Evolutionary conservation across 2,329 filamentous ascomycete species (phyloP), one percentile per base, ranked within the genome.

Genomic region (Aureobasidium sp.): DNA sequence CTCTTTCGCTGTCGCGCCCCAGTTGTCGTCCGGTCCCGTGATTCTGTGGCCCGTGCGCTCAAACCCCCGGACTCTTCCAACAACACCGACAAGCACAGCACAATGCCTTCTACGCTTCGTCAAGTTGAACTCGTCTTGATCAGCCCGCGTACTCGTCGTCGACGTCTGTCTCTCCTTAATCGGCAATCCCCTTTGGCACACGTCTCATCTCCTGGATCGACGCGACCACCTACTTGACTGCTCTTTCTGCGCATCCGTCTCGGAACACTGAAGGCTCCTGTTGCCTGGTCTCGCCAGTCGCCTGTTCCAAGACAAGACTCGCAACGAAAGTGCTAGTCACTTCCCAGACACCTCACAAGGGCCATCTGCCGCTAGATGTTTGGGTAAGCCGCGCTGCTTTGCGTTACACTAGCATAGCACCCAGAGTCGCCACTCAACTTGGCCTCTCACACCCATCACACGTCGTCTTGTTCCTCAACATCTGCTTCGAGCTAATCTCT

Each of bases 381-480:
- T 61, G 59, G 59, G 59, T 61, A 52, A 53, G 59, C 56, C 44
- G 19, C 17, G 56, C 27, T 59, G 56, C 56, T 59, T 40, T 37
- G 56, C 56, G 14, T 47, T 40, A 35, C 56, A 59, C 29, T 59
- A 59, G 56, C 56, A 59, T 49, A 48, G 42, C 56, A 59, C n/a
- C 7, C 15, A 17, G 39, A 61, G 47, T 61, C 24, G 60, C 49
- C 39, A 54, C 49, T 53, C 49, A 53, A 53, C 49, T 56, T 68
- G 65, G 60, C 64, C 63, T 53, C 45, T 60, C 60, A 48, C 65
- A 54, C 58, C 65, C 61, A 60, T 57, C 57, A 63, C 62, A 64
- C 63, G 50, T 61, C 50, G 47, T 48, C 54, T 52, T n/a, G 19
- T 19, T 37, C 29, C 27, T 15, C 19, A 3, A 15, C 31, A 19